phyloP scores from a whole-genome alignment of 2,329 filamentous ascomycete species.

The Sclerotinia spermophila region DNA sequence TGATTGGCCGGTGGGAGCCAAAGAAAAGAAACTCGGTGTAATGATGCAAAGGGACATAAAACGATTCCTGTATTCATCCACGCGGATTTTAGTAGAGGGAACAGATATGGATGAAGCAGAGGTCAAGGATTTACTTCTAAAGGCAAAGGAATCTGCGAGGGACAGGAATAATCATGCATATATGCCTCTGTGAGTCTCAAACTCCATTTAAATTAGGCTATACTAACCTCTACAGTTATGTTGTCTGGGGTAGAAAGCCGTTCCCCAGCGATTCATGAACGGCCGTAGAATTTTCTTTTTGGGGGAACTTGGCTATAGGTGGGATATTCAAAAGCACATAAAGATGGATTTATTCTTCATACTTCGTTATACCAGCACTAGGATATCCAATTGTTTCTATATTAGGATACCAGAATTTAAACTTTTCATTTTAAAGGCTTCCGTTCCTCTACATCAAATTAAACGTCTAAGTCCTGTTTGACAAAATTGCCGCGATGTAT shows the following conservation, averaged over 20 bases:
- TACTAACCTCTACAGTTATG: constrained; percentile 2
- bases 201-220: neutral
- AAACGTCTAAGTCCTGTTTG: neutral
- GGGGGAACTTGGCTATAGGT: neutral
- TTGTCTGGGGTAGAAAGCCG: constrained; percentile 10
- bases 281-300: neutral
- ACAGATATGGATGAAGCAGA: constrained; percentile 3
- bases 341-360: constrained; percentile 2
- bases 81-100: neutral
- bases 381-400: neutral
- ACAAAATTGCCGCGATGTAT: constrained; percentile 9
- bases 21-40: constrained; percentile 26
- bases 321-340: neutral
- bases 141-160: neutral
- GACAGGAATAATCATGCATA: constrained; percentile 6
- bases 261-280: neutral
- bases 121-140: neutral
- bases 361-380: neutral
- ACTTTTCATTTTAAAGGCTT: neutral
- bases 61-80: neutral
- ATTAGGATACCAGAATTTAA: neutral
- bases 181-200: constrained; percentile 1
- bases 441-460: neutral
- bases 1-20: constrained; percentile 46
- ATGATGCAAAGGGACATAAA: constrained; percentile 24